Conservation (phyloP, 2,329 filamentous ascomycete genomes). For the Juglanconis oblonga region DNA sequence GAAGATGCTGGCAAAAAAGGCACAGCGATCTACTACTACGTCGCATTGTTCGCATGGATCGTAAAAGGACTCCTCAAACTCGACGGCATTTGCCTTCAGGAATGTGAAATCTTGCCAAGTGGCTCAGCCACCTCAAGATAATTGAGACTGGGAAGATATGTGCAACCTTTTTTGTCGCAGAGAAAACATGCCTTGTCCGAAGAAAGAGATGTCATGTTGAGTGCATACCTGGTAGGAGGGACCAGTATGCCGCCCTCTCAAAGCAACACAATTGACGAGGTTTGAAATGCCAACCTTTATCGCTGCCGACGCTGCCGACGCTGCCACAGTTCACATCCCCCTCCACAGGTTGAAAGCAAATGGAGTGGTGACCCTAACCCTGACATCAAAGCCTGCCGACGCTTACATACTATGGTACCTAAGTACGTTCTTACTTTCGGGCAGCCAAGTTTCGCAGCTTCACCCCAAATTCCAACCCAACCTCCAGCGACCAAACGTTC, state of each 20-base stretch:
- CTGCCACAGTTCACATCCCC: too few relatives aligned
- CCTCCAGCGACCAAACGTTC: neutral
- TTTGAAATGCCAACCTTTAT: too few relatives aligned
- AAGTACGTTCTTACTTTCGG: neutral
- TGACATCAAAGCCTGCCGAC: neutral
- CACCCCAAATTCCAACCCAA: slow-evolving; percentile 8
- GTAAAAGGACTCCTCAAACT: neutral
- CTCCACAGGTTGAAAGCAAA: too few relatives aligned
- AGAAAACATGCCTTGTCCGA: neutral
- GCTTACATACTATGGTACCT: too few relatives aligned
- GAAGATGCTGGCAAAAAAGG: neutral
- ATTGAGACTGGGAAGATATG: neutral
- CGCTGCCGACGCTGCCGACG: too few relatives aligned
- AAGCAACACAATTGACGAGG: too few relatives aligned
- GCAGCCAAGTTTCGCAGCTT: slow-evolving; percentile 7
- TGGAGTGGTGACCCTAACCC: neutral
- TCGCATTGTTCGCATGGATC: neutral
- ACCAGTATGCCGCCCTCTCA: too few relatives aligned
- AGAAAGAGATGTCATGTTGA: too few relatives aligned
- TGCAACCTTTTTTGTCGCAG: neutral
- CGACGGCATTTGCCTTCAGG: neutral
- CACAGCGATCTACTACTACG: neutral
- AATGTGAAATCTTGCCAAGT: neutral
- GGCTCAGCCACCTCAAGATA: neutral
- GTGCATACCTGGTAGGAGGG: too few relatives aligned